A percentile compares a stretch with the other conserved stretches of the same genome.
Evolutionary conservation across 225 moss, liverwort and hornwort species (phyloP).

Genomic region (Thuidium tamariscinum): DNA sequence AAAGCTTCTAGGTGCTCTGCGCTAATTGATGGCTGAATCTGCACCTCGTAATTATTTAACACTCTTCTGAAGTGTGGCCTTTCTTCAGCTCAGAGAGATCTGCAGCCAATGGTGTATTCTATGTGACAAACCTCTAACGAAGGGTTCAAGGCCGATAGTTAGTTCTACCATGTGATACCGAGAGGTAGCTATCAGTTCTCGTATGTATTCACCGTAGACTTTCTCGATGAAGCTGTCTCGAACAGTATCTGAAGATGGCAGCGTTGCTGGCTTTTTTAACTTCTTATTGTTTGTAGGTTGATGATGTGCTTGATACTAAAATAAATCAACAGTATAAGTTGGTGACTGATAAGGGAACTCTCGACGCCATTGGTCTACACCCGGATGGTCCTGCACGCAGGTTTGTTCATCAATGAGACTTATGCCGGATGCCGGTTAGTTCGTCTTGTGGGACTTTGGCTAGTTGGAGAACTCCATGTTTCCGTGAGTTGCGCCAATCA

Average conservation of each 20-base stretch:
- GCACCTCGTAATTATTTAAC: not conserved
- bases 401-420: conserved; percentile 11
- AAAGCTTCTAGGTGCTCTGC: not conserved
- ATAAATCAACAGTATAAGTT: conserved; percentile 66
- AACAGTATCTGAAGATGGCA: not conserved
- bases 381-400: conserved; percentile 80
- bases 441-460: not conserved
- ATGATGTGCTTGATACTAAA: conserved; percentile 82
- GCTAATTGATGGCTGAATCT: not conserved
- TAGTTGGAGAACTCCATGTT: not conserved
- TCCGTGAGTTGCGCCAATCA: not conserved
- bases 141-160: not conserved
- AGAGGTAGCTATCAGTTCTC: not conserved
- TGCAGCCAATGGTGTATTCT: not conserved
- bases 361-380: conserved; percentile 97
- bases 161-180: not conserved
- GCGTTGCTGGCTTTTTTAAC: not conserved
- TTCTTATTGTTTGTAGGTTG: conserved; percentile 41
- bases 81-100: not conserved
- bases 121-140: not conserved
- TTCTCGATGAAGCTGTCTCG: not conserved
- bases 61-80: not conserved
- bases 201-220: not conserved
- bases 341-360: conserved; percentile 91
- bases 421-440: not conserved